phyloP scores from a whole-genome alignment of 495 filamentous ascomycete species.

The Chaetomium tenue region DNA sequence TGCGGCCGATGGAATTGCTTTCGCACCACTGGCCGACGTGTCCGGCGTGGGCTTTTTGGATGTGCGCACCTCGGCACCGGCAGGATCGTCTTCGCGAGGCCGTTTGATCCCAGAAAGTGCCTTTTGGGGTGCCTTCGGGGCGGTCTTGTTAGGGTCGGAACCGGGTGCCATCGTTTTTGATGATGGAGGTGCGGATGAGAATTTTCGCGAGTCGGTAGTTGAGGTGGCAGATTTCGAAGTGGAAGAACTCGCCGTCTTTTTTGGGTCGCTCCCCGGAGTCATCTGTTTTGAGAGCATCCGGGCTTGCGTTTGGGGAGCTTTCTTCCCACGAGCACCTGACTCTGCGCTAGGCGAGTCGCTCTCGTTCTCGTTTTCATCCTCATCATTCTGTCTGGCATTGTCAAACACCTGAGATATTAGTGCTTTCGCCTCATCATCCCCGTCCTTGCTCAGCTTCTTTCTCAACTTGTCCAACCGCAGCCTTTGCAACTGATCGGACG shows the following conservation, averaged over 20 bases:
- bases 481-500: conserved; percentile 61
- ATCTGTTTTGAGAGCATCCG: conserved; percentile 14
- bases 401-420: conserved; percentile 45
- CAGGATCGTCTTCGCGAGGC: conserved; percentile 40
- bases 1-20: conserved; percentile 5
- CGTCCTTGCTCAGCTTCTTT: conserved; percentile 63
- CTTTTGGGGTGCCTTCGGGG: conserved; percentile 13
- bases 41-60: conserved; percentile 45
- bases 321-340: conserved; percentile 12
- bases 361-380: conserved; percentile 15
- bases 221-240: conserved; percentile 17
- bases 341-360: conserved; percentile 28
- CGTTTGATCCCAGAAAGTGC: conserved; percentile 28
- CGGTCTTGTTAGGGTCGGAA: conserved; percentile 16
- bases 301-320: not conserved
- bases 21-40: conserved; percentile 18
- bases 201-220: conserved; percentile 14
- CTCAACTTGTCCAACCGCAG: conserved; percentile 66
- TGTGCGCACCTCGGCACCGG: conserved; percentile 34
- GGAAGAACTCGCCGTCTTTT: conserved; percentile 12
- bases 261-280: conserved; percentile 13
- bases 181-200: conserved; percentile 3
- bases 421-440: conserved; percentile 58
- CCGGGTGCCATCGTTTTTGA: conserved; percentile 13
- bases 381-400: conserved; percentile 34